Evolutionary conservation across 768 basidiomycete genomes (phyloP).

Genomic region (Leccinum sublutescens): DNA sequence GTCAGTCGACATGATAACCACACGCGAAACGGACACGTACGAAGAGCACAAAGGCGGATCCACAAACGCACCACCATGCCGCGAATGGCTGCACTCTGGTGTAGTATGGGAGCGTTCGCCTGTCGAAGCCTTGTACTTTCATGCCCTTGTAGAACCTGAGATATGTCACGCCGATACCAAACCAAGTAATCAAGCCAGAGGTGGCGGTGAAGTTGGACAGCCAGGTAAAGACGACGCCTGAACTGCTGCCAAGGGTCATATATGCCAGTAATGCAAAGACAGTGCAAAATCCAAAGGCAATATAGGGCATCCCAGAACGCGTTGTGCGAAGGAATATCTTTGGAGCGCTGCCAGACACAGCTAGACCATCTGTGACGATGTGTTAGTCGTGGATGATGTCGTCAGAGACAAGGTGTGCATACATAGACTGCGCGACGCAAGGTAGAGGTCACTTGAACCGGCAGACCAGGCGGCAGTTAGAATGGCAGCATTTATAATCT

Average conservation of each 20-base stretch:
- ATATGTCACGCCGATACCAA: slow-evolving; percentile 45
- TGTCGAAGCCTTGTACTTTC: slow-evolving; percentile 47
- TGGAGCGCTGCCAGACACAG: slow-evolving; percentile 53
- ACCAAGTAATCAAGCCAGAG: slow-evolving; percentile 44
- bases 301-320: slow-evolving; percentile 43
- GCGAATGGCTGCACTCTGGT: slow-evolving; percentile 42
- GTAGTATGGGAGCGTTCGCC: slow-evolving; percentile 45
- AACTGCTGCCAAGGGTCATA: slow-evolving; percentile 37
- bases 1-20: not conserved
- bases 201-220: slow-evolving; percentile 36
- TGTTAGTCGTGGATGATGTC: not conserved
- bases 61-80: slow-evolving; percentile 36
- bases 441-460: slow-evolving; percentile 40
- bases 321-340: slow-evolving; percentile 45
- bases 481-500: slow-evolving; percentile 41
- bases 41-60: slow-evolving; percentile 30
- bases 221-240: slow-evolving; percentile 44
- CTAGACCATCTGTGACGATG: slow-evolving; percentile 47
- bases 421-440: slow-evolving; percentile 40
- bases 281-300: slow-evolving; percentile 32
- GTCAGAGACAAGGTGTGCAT: not conserved
- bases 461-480: slow-evolving; percentile 47
- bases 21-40: slow-evolving; percentile 26
- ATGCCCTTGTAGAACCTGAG: slow-evolving; percentile 48
- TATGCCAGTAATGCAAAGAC: slow-evolving; percentile 39